phyloP scores from a whole-genome alignment of 305 asterid genomes.

The Solanum hybrid region DNA sequence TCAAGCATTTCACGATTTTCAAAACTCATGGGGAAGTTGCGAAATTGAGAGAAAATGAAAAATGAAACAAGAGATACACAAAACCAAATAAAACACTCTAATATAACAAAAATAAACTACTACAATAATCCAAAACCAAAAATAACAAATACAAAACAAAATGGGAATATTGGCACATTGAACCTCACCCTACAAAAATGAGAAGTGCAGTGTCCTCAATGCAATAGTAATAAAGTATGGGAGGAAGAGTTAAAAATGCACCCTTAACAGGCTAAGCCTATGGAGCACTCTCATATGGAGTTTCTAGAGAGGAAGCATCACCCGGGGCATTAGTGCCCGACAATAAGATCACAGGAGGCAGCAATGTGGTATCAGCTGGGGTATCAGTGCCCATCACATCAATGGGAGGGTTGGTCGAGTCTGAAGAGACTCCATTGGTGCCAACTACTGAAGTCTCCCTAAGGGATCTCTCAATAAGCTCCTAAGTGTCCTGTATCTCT shows the following conservation, averaged over 20 bases:
- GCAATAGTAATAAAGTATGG: neutral
- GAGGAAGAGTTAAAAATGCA: neutral
- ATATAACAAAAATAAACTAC: neutral
- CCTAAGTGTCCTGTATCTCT: neutral
- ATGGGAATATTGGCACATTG: neutral
- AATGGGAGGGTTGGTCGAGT: neutral
- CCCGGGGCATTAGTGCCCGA: neutral
- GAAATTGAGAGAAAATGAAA: neutral
- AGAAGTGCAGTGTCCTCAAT: neutral
- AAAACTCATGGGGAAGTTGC: neutral
- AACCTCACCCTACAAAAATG: neutral
- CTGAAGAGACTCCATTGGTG: neutral
- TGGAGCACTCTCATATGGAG: neutral
- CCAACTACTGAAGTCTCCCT: neutral
- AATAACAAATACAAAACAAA: no score
- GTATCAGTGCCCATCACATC: neutral
- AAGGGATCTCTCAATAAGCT: neutral
- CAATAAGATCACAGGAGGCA: neutral
- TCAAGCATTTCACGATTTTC: neutral
- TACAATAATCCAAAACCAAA: neutral
- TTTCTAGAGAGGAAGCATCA: neutral
- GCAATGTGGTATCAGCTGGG: neutral
- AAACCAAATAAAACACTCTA: neutral
- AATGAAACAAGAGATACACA: neutral
- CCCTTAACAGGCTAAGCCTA: neutral